Percentiles rank a stretch among this genome's conserved stretches.
These are phyloP conservation scores for Myxozyma melibiosi DNA, from an alignment of 805 yeast species.

Conservation along the genomic window DNA sequence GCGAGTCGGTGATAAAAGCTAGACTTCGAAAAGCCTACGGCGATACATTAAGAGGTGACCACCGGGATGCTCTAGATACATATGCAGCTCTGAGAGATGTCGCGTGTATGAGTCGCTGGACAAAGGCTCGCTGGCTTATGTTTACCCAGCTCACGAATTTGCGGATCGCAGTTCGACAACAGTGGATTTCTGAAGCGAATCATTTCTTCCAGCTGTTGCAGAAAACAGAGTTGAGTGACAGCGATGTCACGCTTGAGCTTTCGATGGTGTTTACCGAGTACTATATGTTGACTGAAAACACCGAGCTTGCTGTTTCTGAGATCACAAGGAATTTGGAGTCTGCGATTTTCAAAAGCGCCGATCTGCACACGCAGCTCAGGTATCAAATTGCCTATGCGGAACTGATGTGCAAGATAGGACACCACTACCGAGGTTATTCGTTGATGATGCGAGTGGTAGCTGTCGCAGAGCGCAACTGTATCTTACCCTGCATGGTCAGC, in stretches of 20 bases:
- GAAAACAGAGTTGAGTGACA: background rate
- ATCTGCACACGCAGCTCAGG: constrained; percentile 10
- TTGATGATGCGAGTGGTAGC: constrained; percentile 26
- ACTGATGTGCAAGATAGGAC: constrained; percentile 6
- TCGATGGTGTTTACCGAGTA: background rate
- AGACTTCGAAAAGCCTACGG: constrained; percentile 19
- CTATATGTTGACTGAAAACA: background rate
- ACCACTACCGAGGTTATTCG: constrained; percentile 17
- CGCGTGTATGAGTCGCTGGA: background rate
- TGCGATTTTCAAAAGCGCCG: background rate
- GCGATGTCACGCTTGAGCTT: background rate
- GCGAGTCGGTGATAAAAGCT: constrained; percentile 13
- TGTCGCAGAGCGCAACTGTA: constrained; percentile 51
- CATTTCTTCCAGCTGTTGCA: background rate
- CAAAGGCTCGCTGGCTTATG: background rate
- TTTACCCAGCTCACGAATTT: background rate
- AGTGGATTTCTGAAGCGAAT: background rate
- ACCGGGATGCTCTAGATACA: background rate
- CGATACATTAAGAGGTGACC: constrained; percentile 3
- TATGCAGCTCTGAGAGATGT: background rate
- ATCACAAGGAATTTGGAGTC: constrained; percentile 1
- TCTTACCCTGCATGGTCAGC: constrained; percentile 50
- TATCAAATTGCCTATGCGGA: constrained; percentile 17
- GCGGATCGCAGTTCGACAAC: background rate
- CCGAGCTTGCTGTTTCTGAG: background rate